phyloP scores from a whole-genome alignment of 495 filamentous ascomycete species.

The Platismatia glauca region DNA sequence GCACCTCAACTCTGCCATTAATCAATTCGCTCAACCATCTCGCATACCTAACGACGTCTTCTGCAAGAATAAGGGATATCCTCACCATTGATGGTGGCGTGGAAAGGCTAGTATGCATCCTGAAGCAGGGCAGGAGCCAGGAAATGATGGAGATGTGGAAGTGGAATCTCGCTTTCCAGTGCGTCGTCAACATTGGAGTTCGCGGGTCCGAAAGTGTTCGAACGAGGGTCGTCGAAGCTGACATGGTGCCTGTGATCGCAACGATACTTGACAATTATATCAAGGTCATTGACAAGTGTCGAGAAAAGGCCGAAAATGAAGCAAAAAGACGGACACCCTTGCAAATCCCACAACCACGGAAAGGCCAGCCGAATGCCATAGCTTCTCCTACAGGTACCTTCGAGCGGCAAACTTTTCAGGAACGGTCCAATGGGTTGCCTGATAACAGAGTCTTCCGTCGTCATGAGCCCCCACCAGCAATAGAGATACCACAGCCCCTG shows the following conservation, averaged over 20 bases:
- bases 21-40: constrained; percentile 99
- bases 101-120: constrained; percentile 89
- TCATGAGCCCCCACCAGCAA: constrained; percentile 60
- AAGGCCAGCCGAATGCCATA: constrained; percentile 33
- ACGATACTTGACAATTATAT: constrained; percentile 99
- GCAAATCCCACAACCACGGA: constrained; percentile 31
- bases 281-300: constrained; percentile 83
- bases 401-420: constrained; percentile 29
- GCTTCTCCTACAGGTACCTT: constrained; percentile 24
- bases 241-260: constrained; percentile 97
- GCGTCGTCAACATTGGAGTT: constrained; percentile 97
- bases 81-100: constrained; percentile 97
- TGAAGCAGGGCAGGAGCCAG: constrained; percentile 91
- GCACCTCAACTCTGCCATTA: constrained; percentile 90
- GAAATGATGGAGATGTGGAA: constrained; percentile 99
- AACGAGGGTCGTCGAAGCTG: constrained; percentile 92
- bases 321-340: constrained; percentile 42
- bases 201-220: constrained; percentile 87
- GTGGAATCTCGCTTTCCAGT: constrained; percentile 98
- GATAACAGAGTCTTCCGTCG: constrained; percentile 49
- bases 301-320: constrained; percentile 69
- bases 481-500: constrained; percentile 60
- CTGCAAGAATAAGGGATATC: constrained; percentile 92
- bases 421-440: constrained; percentile 30
- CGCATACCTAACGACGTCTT: constrained; percentile 97